Evolutionary conservation across 2,329 filamentous ascomycete species (phyloP).

Genomic region (Aspergillus cejpii): DNA sequence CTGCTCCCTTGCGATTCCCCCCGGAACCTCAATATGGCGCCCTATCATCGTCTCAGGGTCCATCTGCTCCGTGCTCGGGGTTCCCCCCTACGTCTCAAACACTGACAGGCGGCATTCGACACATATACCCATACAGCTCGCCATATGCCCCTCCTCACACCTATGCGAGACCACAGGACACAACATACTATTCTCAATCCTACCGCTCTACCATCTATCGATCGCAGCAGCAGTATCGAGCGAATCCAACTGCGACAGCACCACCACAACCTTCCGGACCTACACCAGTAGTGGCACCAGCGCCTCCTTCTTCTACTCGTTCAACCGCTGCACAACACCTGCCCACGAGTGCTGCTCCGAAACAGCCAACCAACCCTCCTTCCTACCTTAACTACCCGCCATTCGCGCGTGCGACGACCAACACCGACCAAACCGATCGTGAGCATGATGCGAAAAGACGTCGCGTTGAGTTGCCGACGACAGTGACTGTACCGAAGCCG

Average conservation of each 20-base stretch:
- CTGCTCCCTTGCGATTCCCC: neutral
- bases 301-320: neutral
- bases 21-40: neutral
- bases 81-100: neutral
- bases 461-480: constrained; percentile 5
- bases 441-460: constrained; percentile 11
- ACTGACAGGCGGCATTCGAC: neutral
- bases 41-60: neutral
- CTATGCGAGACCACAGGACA: neutral
- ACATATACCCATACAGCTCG: neutral
- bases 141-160: neutral
- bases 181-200: neutral
- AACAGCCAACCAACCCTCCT: neutral
- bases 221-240: neutral
- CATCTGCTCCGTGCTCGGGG: neutral
- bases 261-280: neutral
- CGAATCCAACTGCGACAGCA: neutral
- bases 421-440: neutral
- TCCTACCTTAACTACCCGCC: neutral
- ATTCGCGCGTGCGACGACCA: neutral
- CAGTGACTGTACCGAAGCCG: constrained; percentile 1
- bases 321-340: neutral
- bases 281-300: too few relatives aligned
- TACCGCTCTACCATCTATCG: neutral
- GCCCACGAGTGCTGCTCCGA: neutral